These are phyloP conservation scores for Tetrahymena borealis DNA, from an alignment of 73 alveolate species.

Conservation along the genomic window DNA sequence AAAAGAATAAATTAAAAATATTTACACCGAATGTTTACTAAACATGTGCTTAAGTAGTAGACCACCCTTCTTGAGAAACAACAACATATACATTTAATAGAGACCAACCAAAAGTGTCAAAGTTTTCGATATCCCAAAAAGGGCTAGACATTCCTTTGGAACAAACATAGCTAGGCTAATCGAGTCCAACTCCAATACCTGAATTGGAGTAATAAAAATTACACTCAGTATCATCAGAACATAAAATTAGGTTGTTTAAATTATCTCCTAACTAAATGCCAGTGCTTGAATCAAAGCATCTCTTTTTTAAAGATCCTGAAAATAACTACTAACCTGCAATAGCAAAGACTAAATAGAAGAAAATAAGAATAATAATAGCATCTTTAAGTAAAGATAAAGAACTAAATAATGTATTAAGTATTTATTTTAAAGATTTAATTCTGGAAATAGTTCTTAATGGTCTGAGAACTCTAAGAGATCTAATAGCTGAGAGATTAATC, in stretches of 20 bases:
- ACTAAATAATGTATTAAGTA: constrained; percentile 82
- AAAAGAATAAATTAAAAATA: background rate
- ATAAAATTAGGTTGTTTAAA: constrained; percentile 36
- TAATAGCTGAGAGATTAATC: constrained; percentile 65
- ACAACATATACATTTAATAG: constrained; percentile 60
- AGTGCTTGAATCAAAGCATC: constrained; percentile 62
- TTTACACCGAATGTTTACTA: constrained; percentile 47
- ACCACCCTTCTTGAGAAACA: constrained; percentile 90
- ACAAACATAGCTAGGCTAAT: constrained; percentile 4
- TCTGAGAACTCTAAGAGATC: constrained; percentile 93
- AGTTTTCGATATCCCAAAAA: constrained; percentile 12
- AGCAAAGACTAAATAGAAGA: constrained; percentile 85
- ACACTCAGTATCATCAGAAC: constrained; percentile 42
- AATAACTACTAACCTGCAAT: constrained; percentile 90
- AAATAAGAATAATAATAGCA: constrained; percentile 72
- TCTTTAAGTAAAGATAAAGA: constrained; percentile 86
- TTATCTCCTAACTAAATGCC: constrained; percentile 31
- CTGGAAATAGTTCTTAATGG: constrained; percentile 94
- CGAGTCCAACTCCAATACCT: constrained; percentile 45
- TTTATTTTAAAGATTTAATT: constrained; percentile 84
- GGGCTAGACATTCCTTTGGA: constrained; percentile 35
- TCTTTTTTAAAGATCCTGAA: constrained; percentile 74
- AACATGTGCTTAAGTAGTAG: constrained; percentile 50
- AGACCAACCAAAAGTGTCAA: constrained; percentile 51
- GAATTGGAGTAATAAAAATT: too few species aligned